Base-by-base conservation (phyloP, 2,329 filamentous ascomycete genomes). In the Setomelanomma holmii region DNA sequence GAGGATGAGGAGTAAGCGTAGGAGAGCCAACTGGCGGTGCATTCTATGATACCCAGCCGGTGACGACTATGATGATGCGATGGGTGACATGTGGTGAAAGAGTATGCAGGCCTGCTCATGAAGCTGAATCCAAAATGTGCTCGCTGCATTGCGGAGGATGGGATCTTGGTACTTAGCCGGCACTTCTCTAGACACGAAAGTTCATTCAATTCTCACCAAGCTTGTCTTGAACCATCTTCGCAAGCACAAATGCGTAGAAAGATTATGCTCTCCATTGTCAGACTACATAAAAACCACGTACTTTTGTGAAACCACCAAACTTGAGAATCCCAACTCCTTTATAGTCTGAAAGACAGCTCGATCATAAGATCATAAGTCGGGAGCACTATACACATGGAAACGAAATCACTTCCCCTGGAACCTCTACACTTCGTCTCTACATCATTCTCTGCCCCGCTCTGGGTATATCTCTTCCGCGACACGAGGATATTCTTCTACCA, bases 1-100 rank as follows among this genome's bases (percentile, higher is more conserved):
- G 82, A 80, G 45, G 82, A 81, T 36, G 82, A 84, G 53, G 84
- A 84, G 64, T 81, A 82, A 50, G 45, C 14, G 4, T 36, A 41
- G 17, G 17, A 16, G 19, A 12, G 10, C 17, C 14, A 40, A 23
- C 20, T 14, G 23, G 23, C 17, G 36, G 45, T 47, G 45, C 24
- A n/a, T 20, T 48, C 52, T 55, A 58, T 60, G 61, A 63, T 62
- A 63, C 58, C 60, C 54, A 49, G 49, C 57, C 58, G 53, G 53
- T 54, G 54, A 60, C 56, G 56, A 56, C 49, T 49, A 27, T 42
- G 50, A 58, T 58, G 55, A 60, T 49, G 49, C 54, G 55, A 55
- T 61, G 61, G 56, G 63, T 47, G 61, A 63, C 56, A 61, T 54
- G 53, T 38, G 38, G 56, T 49, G 41, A 45, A 53, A 20, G n/a